Evolutionary conservation across 805 yeast species (phyloP), one percentile per base, ranked within the genome.

Genomic region (Hanseniaspora mollemarum): DNA sequence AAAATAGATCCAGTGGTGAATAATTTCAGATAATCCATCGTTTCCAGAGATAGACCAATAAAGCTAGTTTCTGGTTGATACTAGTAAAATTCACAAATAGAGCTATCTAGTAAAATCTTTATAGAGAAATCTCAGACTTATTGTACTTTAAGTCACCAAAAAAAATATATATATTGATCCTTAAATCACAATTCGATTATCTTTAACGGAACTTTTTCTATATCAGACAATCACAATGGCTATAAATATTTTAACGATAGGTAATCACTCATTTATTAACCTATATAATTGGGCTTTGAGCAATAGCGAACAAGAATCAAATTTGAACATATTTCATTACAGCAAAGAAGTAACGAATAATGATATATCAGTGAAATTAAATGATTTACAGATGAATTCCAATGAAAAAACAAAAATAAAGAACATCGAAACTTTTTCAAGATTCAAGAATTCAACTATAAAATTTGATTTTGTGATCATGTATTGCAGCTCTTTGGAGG

Each of bases 401-500:
- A 35, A 35, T 26, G 18, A n/a, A 40, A 25, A 40, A 16, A 26
- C 15, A n/a, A 16, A 40, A 26, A 25, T 22, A 8, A 40, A 8
- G n/a, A 7, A 40, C 16, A 26, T 40, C 5, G 18, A 25, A 9
- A n/a, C 32, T 25, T 26, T 40, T 9, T 13, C 18, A 10, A 6
- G n/a, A 7, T 16, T 22, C 3, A 16, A 26, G 3, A 3, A 9
- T 15, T 40, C 22, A 16, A 12, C 43, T 4, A 25, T 10, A 40
- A 26, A 22, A 2, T 25, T 40, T 37, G 49, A 45, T 21, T 22
- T 19, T 4, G 38, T 45, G 10, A 26, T 45, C 10, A 37, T 45
- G 21, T n/a, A 45, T 28, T 37, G 42, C 19, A 37, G 29, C n/a
- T 45, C 49, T 13, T 13, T 45, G n/a, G 49, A 37, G 31, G 49